A percentile compares a stretch with the other conserved stretches of the same genome.
These are phyloP conservation scores for Noccaea bulbosa DNA, from an alignment of 345 rosid species.

Conservation along the genomic window DNA sequence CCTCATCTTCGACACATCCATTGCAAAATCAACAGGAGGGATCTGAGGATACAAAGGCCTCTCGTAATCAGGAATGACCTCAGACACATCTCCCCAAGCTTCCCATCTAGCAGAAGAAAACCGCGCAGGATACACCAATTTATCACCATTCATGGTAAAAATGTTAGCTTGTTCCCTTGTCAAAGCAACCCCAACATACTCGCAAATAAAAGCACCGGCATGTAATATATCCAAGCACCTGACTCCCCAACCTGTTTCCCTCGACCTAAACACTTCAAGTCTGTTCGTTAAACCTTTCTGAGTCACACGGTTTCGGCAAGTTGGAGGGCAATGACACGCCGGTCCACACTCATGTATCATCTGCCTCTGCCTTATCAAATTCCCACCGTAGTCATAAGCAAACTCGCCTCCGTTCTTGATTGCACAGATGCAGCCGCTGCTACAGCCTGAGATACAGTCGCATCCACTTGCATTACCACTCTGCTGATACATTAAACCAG, in stretches of 20 bases:
- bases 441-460: constrained; percentile 66
- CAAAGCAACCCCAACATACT: constrained; percentile 85
- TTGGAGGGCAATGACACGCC: constrained; percentile 74
- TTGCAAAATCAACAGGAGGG: constrained; percentile 87
- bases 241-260: constrained; percentile 94
- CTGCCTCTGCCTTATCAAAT: constrained; percentile 72
- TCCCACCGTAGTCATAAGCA: constrained; percentile 72
- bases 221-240: constrained; percentile 84
- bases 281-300: constrained; percentile 74
- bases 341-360: constrained; percentile 81
- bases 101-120: constrained; percentile 69
- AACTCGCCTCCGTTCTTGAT: constrained; percentile 78
- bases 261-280: constrained; percentile 87
- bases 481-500: constrained; percentile 45
- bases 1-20: constrained; percentile 96
- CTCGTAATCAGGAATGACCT: constrained; percentile 57
- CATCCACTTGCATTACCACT: constrained; percentile 61
- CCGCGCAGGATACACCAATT: constrained; percentile 69
- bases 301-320: constrained; percentile 75
- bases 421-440: constrained; percentile 71
- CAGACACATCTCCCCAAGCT: constrained; percentile 91
- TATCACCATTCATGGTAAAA: constrained; percentile 81
- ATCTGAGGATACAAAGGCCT: constrained; percentile 64
- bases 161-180: constrained; percentile 87
- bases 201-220: constrained; percentile 90